Base-by-base conservation (phyloP, 257 asterid genomes). In the Ophiorrhiza pumila region DNA sequence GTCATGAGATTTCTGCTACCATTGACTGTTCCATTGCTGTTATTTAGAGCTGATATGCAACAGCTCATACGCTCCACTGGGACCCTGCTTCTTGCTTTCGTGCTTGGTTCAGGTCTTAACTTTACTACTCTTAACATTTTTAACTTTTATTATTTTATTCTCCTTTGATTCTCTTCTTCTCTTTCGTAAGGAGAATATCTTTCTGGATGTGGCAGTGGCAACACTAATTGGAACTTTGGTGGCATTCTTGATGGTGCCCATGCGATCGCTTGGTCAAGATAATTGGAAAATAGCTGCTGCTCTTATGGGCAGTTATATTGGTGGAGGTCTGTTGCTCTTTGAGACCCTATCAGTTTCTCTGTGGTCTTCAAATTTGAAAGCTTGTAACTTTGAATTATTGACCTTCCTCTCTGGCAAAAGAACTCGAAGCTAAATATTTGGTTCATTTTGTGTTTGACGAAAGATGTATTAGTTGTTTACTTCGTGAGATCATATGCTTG, bases 301-400 rank as follows among this genome's bases (percentile, higher is more conserved):
- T 74, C 88, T 92, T 66, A 90, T 92, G 96, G 97, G 96, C 64
- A 92, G 96, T 83, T 92, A 88, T 77, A 88, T 92, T 80, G 96
- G 96, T 31, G 96, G 96, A 87, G 90, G 97, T 81, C 83, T 79
- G 89, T 83, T 32, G 25, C 61, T 31, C 55, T 47, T 29, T 47
- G 32, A 46, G 23, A 20, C 65, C 27, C 12, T 35, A 67, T 7
- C 20, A 17, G 18, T 18, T 67, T 31, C 8, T 1, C 39, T 67
- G 7, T 67, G 59, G 58, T 67, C 18, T 42, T 46, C 58, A 25
- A n/a, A 5, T 25, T 25, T 56, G 62, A 27, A 57, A 57, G 20
- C 6, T 59, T 22, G 65, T 31, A 22, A 29, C 41, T 15, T 46
- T 29, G 31, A 31, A 41, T 32, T 59, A 32, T 25, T 29, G 7